Percentiles rank a stretch among this genome's conserved stretches.
phyloP scores from a whole-genome alignment of 768 basidiomycete genomes.

The Naganishia onofrii region DNA sequence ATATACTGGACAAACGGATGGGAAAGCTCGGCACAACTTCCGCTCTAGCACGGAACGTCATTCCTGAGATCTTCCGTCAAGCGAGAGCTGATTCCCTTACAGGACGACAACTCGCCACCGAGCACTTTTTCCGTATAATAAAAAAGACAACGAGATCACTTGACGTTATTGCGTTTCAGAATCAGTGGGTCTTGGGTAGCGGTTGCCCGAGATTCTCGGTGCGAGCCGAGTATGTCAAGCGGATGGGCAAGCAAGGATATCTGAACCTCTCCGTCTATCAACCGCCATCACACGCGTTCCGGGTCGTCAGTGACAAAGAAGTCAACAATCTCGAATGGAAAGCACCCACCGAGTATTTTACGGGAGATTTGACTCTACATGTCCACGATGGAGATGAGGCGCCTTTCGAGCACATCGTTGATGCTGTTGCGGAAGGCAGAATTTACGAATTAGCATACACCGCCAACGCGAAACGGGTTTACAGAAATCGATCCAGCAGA shows the following conservation, averaged over 20 bases:
- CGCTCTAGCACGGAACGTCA: slow-evolving; percentile 78
- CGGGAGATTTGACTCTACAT: slow-evolving; percentile 97
- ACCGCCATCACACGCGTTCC: slow-evolving; percentile 65
- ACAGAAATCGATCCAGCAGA: slow-evolving; percentile 60
- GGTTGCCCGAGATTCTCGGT: slow-evolving; percentile 91
- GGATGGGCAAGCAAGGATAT: slow-evolving; percentile 77
- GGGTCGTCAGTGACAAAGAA: slow-evolving; percentile 58
- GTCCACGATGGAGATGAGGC: slow-evolving; percentile 99
- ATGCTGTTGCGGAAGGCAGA: slow-evolving; percentile 84
- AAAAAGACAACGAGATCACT: slow-evolving; percentile 77
- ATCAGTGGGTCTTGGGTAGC: slow-evolving; percentile 98
- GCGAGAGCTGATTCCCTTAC: slow-evolving; percentile 83
- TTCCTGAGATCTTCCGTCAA: slow-evolving; percentile 90
- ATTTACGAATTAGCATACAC: slow-evolving; percentile 66
- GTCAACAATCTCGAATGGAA: slow-evolving; percentile 35
- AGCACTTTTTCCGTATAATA: slow-evolving; percentile 84
- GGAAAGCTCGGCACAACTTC: slow-evolving; percentile 93
- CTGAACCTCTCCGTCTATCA: slow-evolving; percentile 94
- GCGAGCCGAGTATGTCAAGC: slow-evolving; percentile 82
- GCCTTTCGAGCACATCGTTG: slow-evolving; percentile 95
- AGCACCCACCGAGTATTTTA: slow-evolving; percentile 77
- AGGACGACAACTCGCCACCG: slow-evolving; percentile 81
- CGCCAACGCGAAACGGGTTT: slow-evolving; percentile 94
- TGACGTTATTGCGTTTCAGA: slow-evolving; percentile 85
- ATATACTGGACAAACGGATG: slow-evolving; percentile 88